Percentiles rank a stretch among this genome's conserved stretches.
phyloP scores from a whole-genome alignment of 192 early-diverging fungal genomes.

The Geranomyces michiganensis region DNA sequence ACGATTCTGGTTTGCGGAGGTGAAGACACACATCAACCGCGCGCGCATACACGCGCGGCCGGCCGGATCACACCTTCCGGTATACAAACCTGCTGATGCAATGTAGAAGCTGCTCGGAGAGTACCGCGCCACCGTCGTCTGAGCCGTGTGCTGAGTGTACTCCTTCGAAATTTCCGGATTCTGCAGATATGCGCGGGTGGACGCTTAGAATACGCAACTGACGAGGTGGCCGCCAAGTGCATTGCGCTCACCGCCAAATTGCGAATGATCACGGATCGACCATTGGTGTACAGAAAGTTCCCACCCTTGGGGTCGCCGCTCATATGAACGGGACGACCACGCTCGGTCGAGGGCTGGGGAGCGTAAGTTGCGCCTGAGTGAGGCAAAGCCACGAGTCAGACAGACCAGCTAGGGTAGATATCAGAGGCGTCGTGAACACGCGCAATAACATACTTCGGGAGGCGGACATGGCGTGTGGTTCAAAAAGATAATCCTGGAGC shows the following conservation, averaged over 20 bases:
- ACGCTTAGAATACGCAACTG: not conserved
- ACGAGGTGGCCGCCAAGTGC: not conserved
- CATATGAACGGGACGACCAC: constrained; percentile 82
- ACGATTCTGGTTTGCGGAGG: too few species aligned
- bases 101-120: constrained; percentile 94
- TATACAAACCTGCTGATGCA: constrained; percentile 82
- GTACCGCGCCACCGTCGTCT: constrained; percentile 85
- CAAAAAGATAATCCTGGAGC: too few species aligned
- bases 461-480: too few species aligned
- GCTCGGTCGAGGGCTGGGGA: constrained; percentile 72
- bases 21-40: not conserved
- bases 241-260: constrained; percentile 63
- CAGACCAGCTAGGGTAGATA: too few species aligned
- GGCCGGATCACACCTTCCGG: not conserved
- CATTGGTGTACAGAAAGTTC: constrained; percentile 87
- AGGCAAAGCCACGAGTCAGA: too few species aligned
- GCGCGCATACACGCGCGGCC: not conserved
- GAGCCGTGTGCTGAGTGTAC: constrained; percentile 79
- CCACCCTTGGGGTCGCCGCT: constrained; percentile 82
- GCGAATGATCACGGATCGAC: constrained; percentile 83
- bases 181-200: constrained; percentile 42
- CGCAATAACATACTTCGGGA: too few species aligned
- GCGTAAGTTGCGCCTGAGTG: constrained; percentile 55
- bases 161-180: constrained; percentile 76
- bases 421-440: too few species aligned